These are phyloP conservation scores for Xylariaceae sp. DNA, from an alignment of 2,329 filamentous ascomycete genomes.

Conservation along the genomic window DNA sequence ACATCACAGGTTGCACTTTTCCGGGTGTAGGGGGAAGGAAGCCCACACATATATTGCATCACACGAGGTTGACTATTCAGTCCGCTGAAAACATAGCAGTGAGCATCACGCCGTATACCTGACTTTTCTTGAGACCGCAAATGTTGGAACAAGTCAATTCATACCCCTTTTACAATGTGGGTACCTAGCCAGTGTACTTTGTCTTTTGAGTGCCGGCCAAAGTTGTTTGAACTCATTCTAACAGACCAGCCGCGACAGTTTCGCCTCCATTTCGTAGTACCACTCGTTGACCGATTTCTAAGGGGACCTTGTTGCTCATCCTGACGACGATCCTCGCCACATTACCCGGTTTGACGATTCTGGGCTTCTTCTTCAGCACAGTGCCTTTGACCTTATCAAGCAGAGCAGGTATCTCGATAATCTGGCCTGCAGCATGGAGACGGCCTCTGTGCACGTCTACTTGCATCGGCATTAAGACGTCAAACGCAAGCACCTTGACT, in stretches of 20 bases:
- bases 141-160: too few species aligned
- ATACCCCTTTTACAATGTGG: background rate
- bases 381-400: slow-evolving; percentile 74
- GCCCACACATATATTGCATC: too few species aligned
- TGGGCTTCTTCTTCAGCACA: slow-evolving; percentile 75
- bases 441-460: slow-evolving; percentile 85
- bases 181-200: background rate
- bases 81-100: too few species aligned
- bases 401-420: slow-evolving; percentile 64
- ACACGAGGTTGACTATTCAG: too few species aligned
- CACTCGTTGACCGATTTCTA: slow-evolving; percentile 75
- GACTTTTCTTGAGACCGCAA: too few species aligned
- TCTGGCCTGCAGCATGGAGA: slow-evolving; percentile 69
- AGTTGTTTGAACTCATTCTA: slow-evolving; percentile 51
- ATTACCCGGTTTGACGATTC: slow-evolving; percentile 71
- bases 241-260: slow-evolving; percentile 79
- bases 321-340: slow-evolving; percentile 74
- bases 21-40: too few species aligned
- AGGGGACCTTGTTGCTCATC: slow-evolving; percentile 65
- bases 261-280: slow-evolving; percentile 74
- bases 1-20: too few species aligned
- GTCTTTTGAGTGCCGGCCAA: background rate
- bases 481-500: slow-evolving; percentile 82
- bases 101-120: too few species aligned
- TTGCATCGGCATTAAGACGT: slow-evolving; percentile 80